phyloP scores from a whole-genome alignment of 2,329 filamentous ascomycete genomes.

The Dothideomycetes sp. region DNA sequence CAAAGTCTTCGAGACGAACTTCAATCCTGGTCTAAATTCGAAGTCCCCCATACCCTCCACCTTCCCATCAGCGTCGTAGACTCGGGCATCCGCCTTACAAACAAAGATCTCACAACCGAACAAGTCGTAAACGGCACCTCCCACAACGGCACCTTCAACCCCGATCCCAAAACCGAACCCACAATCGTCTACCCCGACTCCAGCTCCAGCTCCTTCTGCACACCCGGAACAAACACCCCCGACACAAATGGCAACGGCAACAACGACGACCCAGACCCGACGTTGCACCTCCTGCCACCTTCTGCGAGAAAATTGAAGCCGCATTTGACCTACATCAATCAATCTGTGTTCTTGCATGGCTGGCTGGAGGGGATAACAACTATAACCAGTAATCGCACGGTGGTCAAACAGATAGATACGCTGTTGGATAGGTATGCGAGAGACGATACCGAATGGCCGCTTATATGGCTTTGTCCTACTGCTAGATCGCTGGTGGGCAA shows the following conservation, averaged over 20 bases:
- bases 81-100: conserved; percentile 19
- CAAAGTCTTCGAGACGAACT: conserved; percentile 19
- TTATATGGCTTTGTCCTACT: conserved; percentile 54
- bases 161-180: too few relatives aligned
- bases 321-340: conserved; percentile 50
- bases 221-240: too few relatives aligned
- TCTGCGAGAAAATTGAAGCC: conserved; percentile 33
- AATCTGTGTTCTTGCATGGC: conserved; percentile 62
- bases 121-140: too few relatives aligned
- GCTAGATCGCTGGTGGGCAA: conserved; percentile 58
- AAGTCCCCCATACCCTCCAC: conserved; percentile 41
- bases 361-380: conserved; percentile 56
- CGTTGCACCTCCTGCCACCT: conserved; percentile 26
- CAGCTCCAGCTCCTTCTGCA: too few relatives aligned
- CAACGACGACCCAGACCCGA: conserved; percentile 10
- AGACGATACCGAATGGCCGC: conserved; percentile 42
- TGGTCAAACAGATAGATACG: conserved; percentile 53
- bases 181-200: too few relatives aligned
- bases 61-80: conserved; percentile 51
- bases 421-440: conserved; percentile 43
- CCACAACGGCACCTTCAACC: too few relatives aligned
- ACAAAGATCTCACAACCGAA: too few relatives aligned
- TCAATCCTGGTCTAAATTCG: conserved; percentile 40
- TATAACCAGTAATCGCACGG: conserved; percentile 58
- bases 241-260: conserved; percentile 15